Base-by-base conservation (phyloP, 2,329 filamentous ascomycete genomes). In the Alternaria dauci region DNA sequence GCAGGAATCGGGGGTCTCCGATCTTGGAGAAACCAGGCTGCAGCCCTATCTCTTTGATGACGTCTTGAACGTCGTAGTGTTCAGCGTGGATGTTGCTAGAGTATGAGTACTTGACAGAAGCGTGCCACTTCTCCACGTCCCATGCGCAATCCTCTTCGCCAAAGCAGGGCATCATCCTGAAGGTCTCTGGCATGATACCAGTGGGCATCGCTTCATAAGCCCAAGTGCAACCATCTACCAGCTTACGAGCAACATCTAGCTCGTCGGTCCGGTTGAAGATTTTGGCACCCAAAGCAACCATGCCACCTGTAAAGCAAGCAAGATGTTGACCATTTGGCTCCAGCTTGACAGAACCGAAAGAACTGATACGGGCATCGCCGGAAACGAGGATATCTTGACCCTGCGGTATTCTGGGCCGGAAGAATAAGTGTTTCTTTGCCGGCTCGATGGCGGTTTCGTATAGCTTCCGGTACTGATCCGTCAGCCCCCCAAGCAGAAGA, bases 401-500 rank as follows among this genome's bases (percentile, higher is more conserved):
- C 7, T 85, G 81, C 7, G 88, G 85, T 20, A 88, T 85, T 87
- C 95, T 90, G 0, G 93, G 93, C 5, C 90, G 86, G 79, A 88
- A 96, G 58, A 96, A 86, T 9, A 96, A 83, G 76, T 91, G 85
- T 65, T 92, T 84, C 66, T 91, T 90, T 36, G 90, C 87, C 0
- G 88, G 88, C 5, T 89, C 86, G 30, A 89, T 86, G 4, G 88
- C 86, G 58, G 86, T 86, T 59, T 89, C 83, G 74, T 96, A 93
- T 79, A 96, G 86, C 20, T 84, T 85, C 62, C 85, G 83, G 76
- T 96, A 96, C 74, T 93, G 91, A 30, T 84, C 80, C 63, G 89
- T 87, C 1, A 88, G 83, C 1, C 93, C 93, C 58, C 92, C 91
- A 2, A 96, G 85, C 5, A 96, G 85, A 12, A 95, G 80, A 72